phyloP scores from a whole-genome alignment of 305 asterid genomes.

The Petunia hybrid region DNA sequence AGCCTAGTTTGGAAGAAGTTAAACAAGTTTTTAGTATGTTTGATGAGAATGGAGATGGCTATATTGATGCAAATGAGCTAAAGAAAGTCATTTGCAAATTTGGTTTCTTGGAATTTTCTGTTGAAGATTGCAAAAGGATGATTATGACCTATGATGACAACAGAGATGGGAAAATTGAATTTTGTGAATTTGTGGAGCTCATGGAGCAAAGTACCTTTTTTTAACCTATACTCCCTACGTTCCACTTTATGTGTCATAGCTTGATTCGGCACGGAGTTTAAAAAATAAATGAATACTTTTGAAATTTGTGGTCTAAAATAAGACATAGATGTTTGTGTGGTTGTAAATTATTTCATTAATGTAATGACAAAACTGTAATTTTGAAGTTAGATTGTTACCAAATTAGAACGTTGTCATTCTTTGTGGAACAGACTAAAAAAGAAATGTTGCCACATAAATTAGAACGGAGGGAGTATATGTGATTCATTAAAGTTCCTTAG shows the following conservation, averaged over 20 bases:
- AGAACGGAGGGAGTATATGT: no score
- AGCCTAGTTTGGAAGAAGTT: slow-evolving; percentile 55
- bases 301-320: not conserved
- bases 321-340: no score
- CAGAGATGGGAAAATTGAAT: slow-evolving; percentile 55
- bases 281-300: not conserved
- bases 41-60: slow-evolving; percentile 64
- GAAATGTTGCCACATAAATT: no score
- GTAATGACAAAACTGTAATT: no score
- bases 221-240: not conserved
- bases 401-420: not conserved
- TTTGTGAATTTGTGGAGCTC: slow-evolving; percentile 62
- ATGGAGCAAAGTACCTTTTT: slow-evolving; percentile 44
- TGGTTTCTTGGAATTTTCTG: slow-evolving; percentile 45
- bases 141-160: slow-evolving; percentile 54
- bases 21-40: slow-evolving; percentile 59
- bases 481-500: no score
- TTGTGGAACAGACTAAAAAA: no score
- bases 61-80: slow-evolving; percentile 64
- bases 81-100: slow-evolving; percentile 43
- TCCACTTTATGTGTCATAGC: no score
- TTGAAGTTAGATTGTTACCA: no score
- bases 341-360: no score
- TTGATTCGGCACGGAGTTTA: no score
- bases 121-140: slow-evolving; percentile 59